Evolutionary conservation across 768 basidiomycete genomes (phyloP), one percentile per base, ranked within the genome.

Genomic region (Lactarius akahatsu): DNA sequence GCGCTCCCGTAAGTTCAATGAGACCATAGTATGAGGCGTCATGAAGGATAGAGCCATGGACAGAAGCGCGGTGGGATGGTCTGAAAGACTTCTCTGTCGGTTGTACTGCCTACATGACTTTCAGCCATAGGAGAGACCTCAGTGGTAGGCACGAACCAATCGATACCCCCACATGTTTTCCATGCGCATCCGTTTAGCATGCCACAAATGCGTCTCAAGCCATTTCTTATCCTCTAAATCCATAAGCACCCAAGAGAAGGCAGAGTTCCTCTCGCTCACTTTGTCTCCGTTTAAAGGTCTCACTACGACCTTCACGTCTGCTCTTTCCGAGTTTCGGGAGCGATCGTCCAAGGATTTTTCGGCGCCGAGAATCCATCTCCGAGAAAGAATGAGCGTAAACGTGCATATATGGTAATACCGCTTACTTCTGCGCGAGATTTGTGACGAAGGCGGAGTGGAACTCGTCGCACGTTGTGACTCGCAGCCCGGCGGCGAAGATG

Each of bases 161-260:
- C 93, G 83, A 74, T 93, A 94, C 0, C 93, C 94, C 95, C 95
- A 98, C 76, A 92, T 82, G 69, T 87, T 88, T 71, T 88, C 83
- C 96, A 98, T 98, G 68, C 89, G 86, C 88, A 96, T 96, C 7
- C 97, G 86, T 77, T 98, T 98, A 1, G 95, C 92, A 72, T 98
- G 96, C 94, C 95, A 98, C 23, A 98, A 77, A 75, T 99, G 97
- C 6, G 95, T 96, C 74, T 96, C 94, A 0, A 99, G 85, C 96
- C 96, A 98, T 15, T 83, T 79, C 75, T 98, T 98, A 69, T 91
- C 83, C 36, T 81, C 96, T 97, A 69, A 2, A 50, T 13, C 32
- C 43, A 5, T 59, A 26, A n/a, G 47, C 23, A 45, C 34, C 3
- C 20, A n/a, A 47, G n/a, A 38, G 52, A 54, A 23, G 8, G 36